Percentiles rank a stretch among this genome's conserved stretches.
These are phyloP conservation scores for Elaeis guineensis DNA, from an alignment of 176 grass and related monocot species.

Conservation along the genomic window DNA sequence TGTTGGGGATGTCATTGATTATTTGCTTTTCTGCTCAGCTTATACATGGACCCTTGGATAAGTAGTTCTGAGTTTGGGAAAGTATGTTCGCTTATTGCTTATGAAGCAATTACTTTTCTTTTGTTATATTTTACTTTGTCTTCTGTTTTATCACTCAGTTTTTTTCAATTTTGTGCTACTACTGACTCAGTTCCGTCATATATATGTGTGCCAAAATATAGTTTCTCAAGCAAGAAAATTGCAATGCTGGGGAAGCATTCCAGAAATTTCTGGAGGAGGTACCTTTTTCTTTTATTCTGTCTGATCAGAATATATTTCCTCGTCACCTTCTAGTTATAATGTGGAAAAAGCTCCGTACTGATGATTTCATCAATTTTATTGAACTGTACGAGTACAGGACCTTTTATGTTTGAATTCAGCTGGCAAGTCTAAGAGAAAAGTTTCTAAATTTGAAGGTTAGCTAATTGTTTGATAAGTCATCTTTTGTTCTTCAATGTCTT, in stretches of 20 bases:
- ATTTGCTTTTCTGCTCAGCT: constrained; percentile 37
- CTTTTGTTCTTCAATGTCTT: too few species aligned
- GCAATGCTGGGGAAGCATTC: constrained; percentile 43
- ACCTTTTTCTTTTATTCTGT: background rate
- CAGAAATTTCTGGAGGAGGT: constrained; percentile 61
- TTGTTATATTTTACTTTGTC: background rate
- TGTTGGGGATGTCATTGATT: constrained; percentile 12
- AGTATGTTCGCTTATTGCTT: constrained; percentile 42
- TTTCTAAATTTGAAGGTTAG: constrained; percentile 10
- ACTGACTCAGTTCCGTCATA: too few species aligned
- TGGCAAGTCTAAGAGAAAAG: constrained; percentile 1
- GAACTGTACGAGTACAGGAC: constrained; percentile 2
- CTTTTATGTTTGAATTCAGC: constrained; percentile 1
- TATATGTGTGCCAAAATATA: constrained; percentile 5
- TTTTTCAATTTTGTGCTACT: background rate
- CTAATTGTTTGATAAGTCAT: background rate
- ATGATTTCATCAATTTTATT: too few species aligned
- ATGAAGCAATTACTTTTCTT: constrained; percentile 8
- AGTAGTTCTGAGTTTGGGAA: constrained; percentile 58
- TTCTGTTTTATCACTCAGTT: background rate
- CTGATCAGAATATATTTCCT: background rate
- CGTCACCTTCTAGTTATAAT: too few species aligned
- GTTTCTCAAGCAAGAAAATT: constrained; percentile 72
- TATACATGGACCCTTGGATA: constrained; percentile 72
- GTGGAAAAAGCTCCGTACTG: too few species aligned